Base-by-base conservation (phyloP, 768 basidiomycete species). In the Trametes cubensis region DNA sequence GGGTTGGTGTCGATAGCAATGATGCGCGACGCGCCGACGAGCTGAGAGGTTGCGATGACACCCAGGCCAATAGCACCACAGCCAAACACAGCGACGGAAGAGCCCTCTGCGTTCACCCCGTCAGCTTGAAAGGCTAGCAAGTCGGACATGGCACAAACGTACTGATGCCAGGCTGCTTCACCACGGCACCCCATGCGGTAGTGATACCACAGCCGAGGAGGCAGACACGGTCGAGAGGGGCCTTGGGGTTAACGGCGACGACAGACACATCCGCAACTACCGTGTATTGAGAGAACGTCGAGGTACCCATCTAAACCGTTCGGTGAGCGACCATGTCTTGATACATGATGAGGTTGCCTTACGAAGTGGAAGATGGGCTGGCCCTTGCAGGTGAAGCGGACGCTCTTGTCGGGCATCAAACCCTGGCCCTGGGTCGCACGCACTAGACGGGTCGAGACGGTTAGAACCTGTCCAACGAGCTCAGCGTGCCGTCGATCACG, bases 211-310 rank as follows among this genome's bases (percentile, higher is more conserved):
- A 94, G 6, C 96, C 96, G 15, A 99, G 86, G 34, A 99, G 82
- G 77, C 97, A 98, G n/a, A 95, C 94, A 71, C 94, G 97, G 28
- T 98, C 90, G 15, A 99, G 83, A 10, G 94, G 94, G 1, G 97
- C 97, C 62, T 83, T 79, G 62, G 85, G 81, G 77, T 88, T 87
- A 62, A 99, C 88, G 17, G 93, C 86, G 55, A 98, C 97, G 25
- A 99, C 92, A 20, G 95, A 98, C 47, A 95, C 95, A 66, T 99
- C 95, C 48, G 94, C 92, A 2, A 99, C 94, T 61, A 99, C 97
- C 8, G 97, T 97, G 80, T 98, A 99, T 74, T 98, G 95, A n/a
- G 96, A 97, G 80, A 99, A 99, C 2, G 97, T 96, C 34, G 96
- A 98, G 26, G 90, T 94, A 45, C 97, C 97, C 97, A 98, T 99